A percentile compares a stretch with the other conserved stretches of the same genome.
phyloP scores from a whole-genome alignment of 257 asterid genomes.

The Solanum bulbocastanum region DNA sequence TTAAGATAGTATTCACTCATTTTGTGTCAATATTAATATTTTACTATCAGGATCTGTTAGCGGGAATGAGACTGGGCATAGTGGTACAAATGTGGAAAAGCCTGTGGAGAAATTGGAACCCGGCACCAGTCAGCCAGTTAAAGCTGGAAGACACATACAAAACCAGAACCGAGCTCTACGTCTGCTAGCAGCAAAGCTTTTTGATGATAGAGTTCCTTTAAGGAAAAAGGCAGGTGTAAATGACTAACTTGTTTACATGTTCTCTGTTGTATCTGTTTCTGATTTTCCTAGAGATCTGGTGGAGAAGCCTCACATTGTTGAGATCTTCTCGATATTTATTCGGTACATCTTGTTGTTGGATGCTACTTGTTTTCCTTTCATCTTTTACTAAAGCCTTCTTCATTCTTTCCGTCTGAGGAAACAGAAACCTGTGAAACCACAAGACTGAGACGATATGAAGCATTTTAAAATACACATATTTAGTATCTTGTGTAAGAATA shows the following conservation, averaged over 20 bases:
- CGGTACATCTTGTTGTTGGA: background rate
- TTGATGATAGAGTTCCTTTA: slow-evolving; percentile 42
- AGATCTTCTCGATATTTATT: background rate
- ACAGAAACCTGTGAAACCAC: background rate
- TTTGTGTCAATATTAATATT: slow-evolving; percentile 11
- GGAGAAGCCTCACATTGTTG: background rate
- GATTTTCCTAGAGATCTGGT: background rate
- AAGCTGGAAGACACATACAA: slow-evolving; percentile 10
- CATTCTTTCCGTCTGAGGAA: background rate
- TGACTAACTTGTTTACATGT: background rate
- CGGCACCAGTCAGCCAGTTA: background rate
- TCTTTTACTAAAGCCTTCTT: background rate
- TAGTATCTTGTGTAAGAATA: background rate
- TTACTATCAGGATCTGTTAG: slow-evolving; percentile 41
- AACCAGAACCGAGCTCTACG: slow-evolving; percentile 17
- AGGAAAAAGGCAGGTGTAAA: slow-evolving; percentile 50
- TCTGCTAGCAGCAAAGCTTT: slow-evolving; percentile 28
- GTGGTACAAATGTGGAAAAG: slow-evolving; percentile 15
- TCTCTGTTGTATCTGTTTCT: background rate
- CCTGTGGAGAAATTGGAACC: slow-evolving; percentile 13
- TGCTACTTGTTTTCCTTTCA: background rate
- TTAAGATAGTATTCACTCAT: slow-evolving; percentile 1
- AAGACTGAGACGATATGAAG: background rate
- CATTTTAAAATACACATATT: background rate
- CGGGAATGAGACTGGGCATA: slow-evolving; percentile 21